Percentiles rank a stretch among this genome's conserved stretches.
Conservation (phyloP, 768 basidiomycete genomes). For the Pleurotus sapidus region DNA sequence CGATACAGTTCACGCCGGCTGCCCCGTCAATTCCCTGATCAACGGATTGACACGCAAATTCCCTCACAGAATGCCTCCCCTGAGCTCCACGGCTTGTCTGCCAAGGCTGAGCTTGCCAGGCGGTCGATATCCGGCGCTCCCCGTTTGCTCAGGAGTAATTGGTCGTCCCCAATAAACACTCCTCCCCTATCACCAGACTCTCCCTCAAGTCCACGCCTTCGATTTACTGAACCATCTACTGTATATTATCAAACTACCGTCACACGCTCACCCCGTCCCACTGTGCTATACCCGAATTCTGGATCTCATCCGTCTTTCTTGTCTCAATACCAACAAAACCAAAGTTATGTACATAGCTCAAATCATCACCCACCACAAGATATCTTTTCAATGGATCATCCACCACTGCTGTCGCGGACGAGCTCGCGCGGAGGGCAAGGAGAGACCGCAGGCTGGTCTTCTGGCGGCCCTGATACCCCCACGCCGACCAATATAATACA, state of each 20-base stretch:
- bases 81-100: constrained; percentile 22
- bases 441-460: constrained; percentile 19
- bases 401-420: constrained; percentile 36
- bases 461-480: constrained; percentile 38
- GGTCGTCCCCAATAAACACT: constrained; percentile 35
- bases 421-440: constrained; percentile 19
- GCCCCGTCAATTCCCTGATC: constrained; percentile 18
- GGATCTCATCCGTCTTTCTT: constrained; percentile 39
- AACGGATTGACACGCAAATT: constrained; percentile 20
- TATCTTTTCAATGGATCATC: constrained; percentile 39
- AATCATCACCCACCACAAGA: constrained; percentile 33
- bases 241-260: constrained; percentile 67
- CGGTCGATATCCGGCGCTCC: constrained; percentile 44
- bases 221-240: constrained; percentile 46
- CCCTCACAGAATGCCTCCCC: constrained; percentile 16
- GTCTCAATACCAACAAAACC: constrained; percentile 37
- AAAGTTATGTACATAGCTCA: constrained; percentile 21
- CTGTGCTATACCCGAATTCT: constrained; percentile 42
- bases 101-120: constrained; percentile 35
- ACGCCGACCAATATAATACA: constrained; percentile 31
- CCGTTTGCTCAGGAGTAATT: constrained; percentile 34
- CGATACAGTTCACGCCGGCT: constrained; percentile 8
- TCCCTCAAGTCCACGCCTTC: constrained; percentile 28
- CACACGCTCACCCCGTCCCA: constrained; percentile 44
- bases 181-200: constrained; percentile 49